A percentile compares a stretch with the other conserved stretches of the same genome.
These are phyloP conservation scores for Phialophora expanda DNA, from an alignment of 2,329 filamentous ascomycete species.

Conservation along the genomic window DNA sequence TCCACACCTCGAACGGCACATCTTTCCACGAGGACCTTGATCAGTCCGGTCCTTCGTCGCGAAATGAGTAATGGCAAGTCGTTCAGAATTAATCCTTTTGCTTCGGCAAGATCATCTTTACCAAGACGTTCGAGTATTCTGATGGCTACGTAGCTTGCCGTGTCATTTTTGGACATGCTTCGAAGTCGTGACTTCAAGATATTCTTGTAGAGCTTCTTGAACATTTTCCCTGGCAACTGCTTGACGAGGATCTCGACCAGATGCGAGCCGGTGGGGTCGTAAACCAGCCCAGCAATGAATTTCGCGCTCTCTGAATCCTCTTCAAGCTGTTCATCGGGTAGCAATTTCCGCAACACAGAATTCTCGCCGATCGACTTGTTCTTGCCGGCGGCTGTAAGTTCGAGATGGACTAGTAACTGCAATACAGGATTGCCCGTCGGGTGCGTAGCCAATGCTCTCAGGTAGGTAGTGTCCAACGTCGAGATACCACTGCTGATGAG, in stretches of 20 bases:
- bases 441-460: slow-evolving; percentile 84
- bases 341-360: slow-evolving; percentile 74
- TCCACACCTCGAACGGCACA: slow-evolving; percentile 71
- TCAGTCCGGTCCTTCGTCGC: slow-evolving; percentile 75
- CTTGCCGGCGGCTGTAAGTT: slow-evolving; percentile 75
- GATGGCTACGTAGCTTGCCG: slow-evolving; percentile 85
- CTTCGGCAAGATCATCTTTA: slow-evolving; percentile 80
- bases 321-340: slow-evolving; percentile 78
- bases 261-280: slow-evolving; percentile 87
- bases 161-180: slow-evolving; percentile 83
- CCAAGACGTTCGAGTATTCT: slow-evolving; percentile 80
- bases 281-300: slow-evolving; percentile 85
- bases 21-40: slow-evolving; percentile 82
- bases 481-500: slow-evolving; percentile 78
- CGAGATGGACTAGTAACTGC: slow-evolving; percentile 87
- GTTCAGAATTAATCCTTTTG: slow-evolving; percentile 72
- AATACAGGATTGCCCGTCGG: slow-evolving; percentile 89
- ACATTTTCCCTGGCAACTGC: slow-evolving; percentile 81
- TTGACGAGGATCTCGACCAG: slow-evolving; percentile 85
- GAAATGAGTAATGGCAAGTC: slow-evolving; percentile 75
- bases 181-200: slow-evolving; percentile 81
- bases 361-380: slow-evolving; percentile 67
- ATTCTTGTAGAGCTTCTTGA: slow-evolving; percentile 83
- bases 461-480: slow-evolving; percentile 75
- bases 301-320: slow-evolving; percentile 74